These are phyloP conservation scores for Saposhnikovia divaricata DNA, from an alignment of 129 eudicot species.

Conservation along the genomic window DNA sequence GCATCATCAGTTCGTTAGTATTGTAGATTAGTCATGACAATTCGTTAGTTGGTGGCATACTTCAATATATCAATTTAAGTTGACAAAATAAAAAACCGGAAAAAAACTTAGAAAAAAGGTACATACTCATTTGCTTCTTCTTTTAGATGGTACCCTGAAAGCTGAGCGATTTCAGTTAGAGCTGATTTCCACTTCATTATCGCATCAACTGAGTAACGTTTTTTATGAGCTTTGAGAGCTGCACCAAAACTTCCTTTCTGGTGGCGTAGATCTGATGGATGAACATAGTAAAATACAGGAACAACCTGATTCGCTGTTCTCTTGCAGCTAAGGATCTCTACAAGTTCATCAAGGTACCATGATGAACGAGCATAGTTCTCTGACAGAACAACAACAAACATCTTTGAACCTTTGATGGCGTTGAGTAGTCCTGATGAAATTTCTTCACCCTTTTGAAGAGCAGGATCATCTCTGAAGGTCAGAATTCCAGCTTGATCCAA, in stretches of 20 bases:
- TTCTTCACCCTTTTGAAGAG: constrained; percentile 6
- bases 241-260: constrained; percentile 4
- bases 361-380: constrained; percentile 7
- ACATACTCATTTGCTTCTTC: background rate
- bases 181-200: constrained; percentile 10
- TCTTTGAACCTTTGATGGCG: constrained; percentile 10
- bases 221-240: constrained; percentile 7
- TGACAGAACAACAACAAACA: constrained; percentile 8
- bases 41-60: no score
- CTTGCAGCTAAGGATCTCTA: background rate
- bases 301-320: background rate
- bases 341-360: constrained; percentile 19
- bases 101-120: background rate
- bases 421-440: background rate
- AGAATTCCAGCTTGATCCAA: constrained; percentile 7
- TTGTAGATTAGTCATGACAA: no score
- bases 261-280: constrained; percentile 1
- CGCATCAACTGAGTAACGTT: background rate
- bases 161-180: background rate
- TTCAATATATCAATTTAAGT: no score
- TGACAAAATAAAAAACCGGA: background rate
- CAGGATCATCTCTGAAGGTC: constrained; percentile 9
- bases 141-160: background rate
- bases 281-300: constrained; percentile 7
- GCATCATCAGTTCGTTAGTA: no score